Base-by-base conservation (phyloP, 139 green algal species). In the Pseudopediastrum boryanum region DNA sequence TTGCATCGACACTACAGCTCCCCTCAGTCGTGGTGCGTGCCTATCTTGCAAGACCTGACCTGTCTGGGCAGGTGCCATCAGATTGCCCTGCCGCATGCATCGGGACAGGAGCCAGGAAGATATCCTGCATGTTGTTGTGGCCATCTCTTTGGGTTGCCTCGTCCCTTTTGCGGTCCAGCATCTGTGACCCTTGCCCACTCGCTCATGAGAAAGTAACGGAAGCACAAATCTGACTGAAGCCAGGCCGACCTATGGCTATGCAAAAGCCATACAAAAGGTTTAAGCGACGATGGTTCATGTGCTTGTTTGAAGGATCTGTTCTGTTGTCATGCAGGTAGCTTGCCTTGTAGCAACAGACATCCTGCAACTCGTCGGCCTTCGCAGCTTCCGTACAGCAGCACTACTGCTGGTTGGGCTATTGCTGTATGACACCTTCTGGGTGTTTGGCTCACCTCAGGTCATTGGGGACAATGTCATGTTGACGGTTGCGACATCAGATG, bases 371-470 rank as follows among this genome's bases (percentile, higher is more conserved):
- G 70, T 96, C 21, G 93, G 93, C 1, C 67, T 96, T 23, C 85
- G 83, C 12, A 90, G 80, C 76, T 97, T 97, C 84, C 83, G 91
- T 0, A 88, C 89, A 33, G 93, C 90, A 1, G 91, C 80, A 2
- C 61, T 94, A 43, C 84, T 95, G 76, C 90, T 97, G 43, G 27
- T 86, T 27, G 97, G 96, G 0, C 86, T 99, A 52, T 89, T 98
- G 62, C 25, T 84, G 31, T 98, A 98, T 74, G 95, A 99, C 78
- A 92, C 97, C 13, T 94, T 94, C 61, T 96, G 92, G 92, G 92
- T 97, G n/a, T 97, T 96, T 83, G 90, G 82, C 52, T 91, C 82
- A 4, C 65, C 38, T 9, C 33, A 61, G 35, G 88, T 92, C 27
- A 56, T 96, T 6, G 92, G 90, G 23, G 84, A 89, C 68, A 96